Base-by-base conservation (phyloP, 305 asterid genomes). In the Solanum hybrid region DNA sequence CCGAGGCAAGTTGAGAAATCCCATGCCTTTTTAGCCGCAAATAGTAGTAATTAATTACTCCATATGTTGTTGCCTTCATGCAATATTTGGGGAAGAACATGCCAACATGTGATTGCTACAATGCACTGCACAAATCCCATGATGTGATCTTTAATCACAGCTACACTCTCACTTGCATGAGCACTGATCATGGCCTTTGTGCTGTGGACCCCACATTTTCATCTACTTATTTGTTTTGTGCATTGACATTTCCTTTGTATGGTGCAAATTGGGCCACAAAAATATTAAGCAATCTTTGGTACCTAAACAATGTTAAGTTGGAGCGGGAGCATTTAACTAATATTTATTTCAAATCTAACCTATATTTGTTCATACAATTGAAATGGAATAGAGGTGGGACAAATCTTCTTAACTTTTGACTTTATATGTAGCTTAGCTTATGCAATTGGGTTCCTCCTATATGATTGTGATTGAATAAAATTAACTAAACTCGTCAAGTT, bases 51-150 rank as follows among this genome's bases (percentile, higher is more conserved):
- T 80, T 80, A 80, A 40, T 51, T 84, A 40, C 5, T 40, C 45
- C 45, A 82, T 45, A 45, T 27, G 38, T 82, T 42, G 72, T 38
- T 38, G 45, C 71, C 72, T 42, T 82, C 72, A 82, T 82, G 87
- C 37, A 82, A 82, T 82, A 84, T 84, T 84, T 84, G 40, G 73
- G 42, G 73, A 84, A 84, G 75, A 84, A 84, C 87, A 84, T 84
- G 87, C 87, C 10, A 84, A 84, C 73, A 51, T 29, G 87, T 29
- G 73, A 51, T 51, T 84, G 87, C 87, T 15, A 82, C 87, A 45
- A 15, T 29, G 37, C 38, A 29, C 37, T 82, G 40, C 73, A 42
- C 87, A 27, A 45, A 84, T 84, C 73, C 87, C 87, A 51, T 51
- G 29, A 84, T 84, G 73, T 84, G 42, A 51, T 84, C 71, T 81